Evolutionary conservation across 495 filamentous ascomycete species (phyloP), one percentile per base, ranked within the genome.

Genomic region (Neurospora sublineolata): DNA sequence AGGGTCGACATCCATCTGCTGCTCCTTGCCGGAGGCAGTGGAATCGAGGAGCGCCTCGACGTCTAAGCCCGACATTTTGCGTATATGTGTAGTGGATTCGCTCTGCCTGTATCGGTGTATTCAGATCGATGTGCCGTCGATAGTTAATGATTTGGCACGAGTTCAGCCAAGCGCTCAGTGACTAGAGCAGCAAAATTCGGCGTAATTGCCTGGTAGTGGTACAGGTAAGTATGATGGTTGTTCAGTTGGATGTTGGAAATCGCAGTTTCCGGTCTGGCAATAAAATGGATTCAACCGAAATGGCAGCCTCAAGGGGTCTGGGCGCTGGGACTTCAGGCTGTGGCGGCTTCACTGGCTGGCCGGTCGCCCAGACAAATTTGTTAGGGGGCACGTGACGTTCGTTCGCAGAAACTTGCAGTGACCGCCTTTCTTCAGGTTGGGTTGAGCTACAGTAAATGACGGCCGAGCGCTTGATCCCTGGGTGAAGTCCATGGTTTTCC

Each of bases 1-100:
- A 30, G 27, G 27, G 14, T 64, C 52, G 27, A 64, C 5, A 14
- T 64, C 52, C 52, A 64, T 64, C 64, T 71, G 74, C 75, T 79
- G 79, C 52, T 88, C 83, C 74, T 89, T 88, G 69, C 77, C 75
- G 67, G 85, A 83, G 52, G 52, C 94, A 75, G 94, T 94, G 40
- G 92, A 93, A 83, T 97, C 94, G 77, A 97, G 88, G 73, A 97
- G 89, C 76, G 94, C 94, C 87, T 97, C 94, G 76, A 97, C 93
- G 80, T 97, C 93, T 78, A 96, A 86, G 82, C 90, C 91, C 80
- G 94, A 94, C 94, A 97, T 97, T 75, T 71, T 77, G 64, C 7
- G 33, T 18, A 23, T 12, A 64, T 68, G 16, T 33, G 37, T n/a
- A 18, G 8, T 37, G 37, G 67, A 12, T 37, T 58, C 5, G 20